Evolutionary conservation across 2,329 filamentous ascomycete genomes (phyloP), one percentile per base, ranked within the genome.

Genomic region (Volutella citrinella): DNA sequence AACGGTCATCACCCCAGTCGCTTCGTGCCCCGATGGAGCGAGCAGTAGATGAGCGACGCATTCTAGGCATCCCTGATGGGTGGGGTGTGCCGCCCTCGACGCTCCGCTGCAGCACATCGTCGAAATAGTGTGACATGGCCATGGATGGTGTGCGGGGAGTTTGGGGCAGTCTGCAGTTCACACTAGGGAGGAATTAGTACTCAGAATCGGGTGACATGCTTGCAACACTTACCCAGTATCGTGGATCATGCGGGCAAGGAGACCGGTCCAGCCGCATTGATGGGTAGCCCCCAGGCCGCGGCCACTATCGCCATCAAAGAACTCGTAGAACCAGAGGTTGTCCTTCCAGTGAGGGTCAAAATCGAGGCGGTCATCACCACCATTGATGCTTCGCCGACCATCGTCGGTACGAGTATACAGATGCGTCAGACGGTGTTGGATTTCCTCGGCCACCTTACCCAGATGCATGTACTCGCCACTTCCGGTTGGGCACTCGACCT

Each of bases 211-310:
- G 5, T 25, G 4, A 10, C 27, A n/a, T 24, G 10, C 31, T 29
- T 14, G 24, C 22, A 35, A 19, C 45, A 66, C 82, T 69, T 81
- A 93, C 87, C 90, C 91, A 49, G 91, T 96, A 56, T 97, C 93
- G 52, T 97, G 91, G 40, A 97, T 97, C 79, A 97, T 86, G 64
- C 94, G 90, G 17, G 91, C 91, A 59, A 97, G 89, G 48, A 97
- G 65, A 16, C 91, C 91, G 22, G 91, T 96, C 91, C 93, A 97
- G 30, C 91, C 91, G 56, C 88, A 95, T 63, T 97, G 93, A 63
- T 97, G 93, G 29, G 83, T 91, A 22, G 91, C 88, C 37, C 91
- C 91, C 2, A 97, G 75, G 12, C 93, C 91, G 48, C 89, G 84
- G 11, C 91, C 91, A 31, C 74, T 82, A 59, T 97, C 90, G 23